phyloP scores from a whole-genome alignment of 2,329 filamentous ascomycete species.

The Phyllosticta capitalensis region DNA sequence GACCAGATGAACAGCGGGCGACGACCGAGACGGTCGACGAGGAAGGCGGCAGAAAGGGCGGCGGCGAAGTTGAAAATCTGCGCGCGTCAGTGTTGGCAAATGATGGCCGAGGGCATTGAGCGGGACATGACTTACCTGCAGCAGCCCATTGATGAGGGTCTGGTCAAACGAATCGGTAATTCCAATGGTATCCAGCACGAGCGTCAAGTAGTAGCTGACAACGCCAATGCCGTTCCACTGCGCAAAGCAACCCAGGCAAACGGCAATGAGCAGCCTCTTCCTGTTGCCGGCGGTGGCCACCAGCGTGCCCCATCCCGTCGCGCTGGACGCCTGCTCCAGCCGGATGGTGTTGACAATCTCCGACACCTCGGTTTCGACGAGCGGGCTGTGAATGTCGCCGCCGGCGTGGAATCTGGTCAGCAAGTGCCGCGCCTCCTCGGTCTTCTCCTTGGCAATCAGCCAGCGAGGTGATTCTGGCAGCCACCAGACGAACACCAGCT shows the following conservation, averaged over 20 bases:
- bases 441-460: slow-evolving; percentile 44
- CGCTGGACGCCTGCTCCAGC: not conserved
- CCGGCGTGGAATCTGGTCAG: slow-evolving; percentile 45
- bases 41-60: slow-evolving; percentile 18
- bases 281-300: slow-evolving; percentile 36
- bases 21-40: slow-evolving; percentile 27
- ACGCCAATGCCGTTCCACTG: slow-evolving; percentile 50
- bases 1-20: slow-evolving; percentile 27
- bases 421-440: slow-evolving; percentile 44
- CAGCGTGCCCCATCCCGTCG: slow-evolving; percentile 5
- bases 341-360: not conserved
- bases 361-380: slow-evolving; percentile 1
- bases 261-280: slow-evolving; percentile 44
- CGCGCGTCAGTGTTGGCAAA: not conserved
- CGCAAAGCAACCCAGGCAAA: slow-evolving; percentile 44
- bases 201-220: slow-evolving; percentile 33
- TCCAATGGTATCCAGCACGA: slow-evolving; percentile 27
- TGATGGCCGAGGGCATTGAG: not conserved
- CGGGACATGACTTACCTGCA: slow-evolving; percentile 19
- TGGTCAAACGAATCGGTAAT: slow-evolving; percentile 27
- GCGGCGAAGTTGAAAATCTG: slow-evolving; percentile 11
- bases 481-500: slow-evolving; percentile 29
- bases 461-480: slow-evolving; percentile 54
- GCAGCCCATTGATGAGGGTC: slow-evolving; percentile 35
- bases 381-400: slow-evolving; percentile 24